Evolutionary conservation across 192 early-diverging fungal species (phyloP).

Genomic region (Podila epicladia): DNA sequence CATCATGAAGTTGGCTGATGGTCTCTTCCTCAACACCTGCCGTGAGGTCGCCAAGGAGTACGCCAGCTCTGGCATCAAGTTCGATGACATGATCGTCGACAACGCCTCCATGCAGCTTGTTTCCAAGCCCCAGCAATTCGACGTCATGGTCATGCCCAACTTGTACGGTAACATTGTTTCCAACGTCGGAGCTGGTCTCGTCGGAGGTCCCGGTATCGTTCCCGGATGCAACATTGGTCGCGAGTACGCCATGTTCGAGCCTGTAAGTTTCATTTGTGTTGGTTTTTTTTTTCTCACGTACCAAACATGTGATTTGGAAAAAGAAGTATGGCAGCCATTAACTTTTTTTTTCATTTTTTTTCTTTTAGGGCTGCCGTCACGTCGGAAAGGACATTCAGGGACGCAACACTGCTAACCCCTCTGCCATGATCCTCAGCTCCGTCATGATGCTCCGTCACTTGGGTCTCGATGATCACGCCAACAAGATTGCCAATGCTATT

Average conservation of each 20-base stretch:
- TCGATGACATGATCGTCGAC: constrained; percentile 99
- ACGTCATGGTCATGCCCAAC: constrained; percentile 99
- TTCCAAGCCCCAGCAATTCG: constrained; percentile 96
- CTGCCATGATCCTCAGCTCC: constrained; percentile 90
- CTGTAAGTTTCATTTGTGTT: constrained; percentile 59
- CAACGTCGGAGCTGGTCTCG: constrained; percentile 97
- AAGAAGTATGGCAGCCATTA: not conserved
- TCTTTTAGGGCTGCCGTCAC: constrained; percentile 87
- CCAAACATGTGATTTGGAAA: not conserved
- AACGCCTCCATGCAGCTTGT: constrained; percentile 99
- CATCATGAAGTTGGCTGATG: constrained; percentile 99
- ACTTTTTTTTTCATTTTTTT: not conserved
- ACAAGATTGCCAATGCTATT: constrained; percentile 90
- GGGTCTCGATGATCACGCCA: constrained; percentile 88
- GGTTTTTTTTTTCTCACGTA: not conserved
- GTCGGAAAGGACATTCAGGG: constrained; percentile 97
- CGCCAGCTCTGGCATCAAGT: constrained; percentile 86
- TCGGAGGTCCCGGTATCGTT: constrained; percentile 95
- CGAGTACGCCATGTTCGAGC: constrained; percentile 98
- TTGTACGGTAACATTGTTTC: constrained; percentile 99
- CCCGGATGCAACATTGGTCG: constrained; percentile 98
- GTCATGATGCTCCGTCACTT: constrained; percentile 98
- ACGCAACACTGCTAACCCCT: constrained; percentile 95
- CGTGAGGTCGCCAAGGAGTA: constrained; percentile 97
- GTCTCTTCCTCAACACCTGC: constrained; percentile 97